Base-by-base conservation (phyloP, 352 stramenopile genomes). In the Blastocystis sp. region DNA sequence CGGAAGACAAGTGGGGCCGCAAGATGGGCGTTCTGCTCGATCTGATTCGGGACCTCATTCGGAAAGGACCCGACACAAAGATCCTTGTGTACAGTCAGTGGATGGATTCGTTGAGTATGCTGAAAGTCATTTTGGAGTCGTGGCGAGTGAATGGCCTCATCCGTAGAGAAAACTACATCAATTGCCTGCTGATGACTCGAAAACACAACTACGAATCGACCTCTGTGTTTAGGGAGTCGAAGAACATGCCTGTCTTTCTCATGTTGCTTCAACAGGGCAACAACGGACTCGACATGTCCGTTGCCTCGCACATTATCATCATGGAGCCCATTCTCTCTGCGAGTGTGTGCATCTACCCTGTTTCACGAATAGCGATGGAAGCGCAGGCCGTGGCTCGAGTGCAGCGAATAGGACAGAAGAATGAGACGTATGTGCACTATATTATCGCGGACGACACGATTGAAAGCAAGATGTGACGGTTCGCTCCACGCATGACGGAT, bases 31-130 rank as follows among this genome's bases (percentile, higher is more conserved):
- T 24, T 26, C 41, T 85, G 33, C 13, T 85, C 26, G 29, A 85
- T 16, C 31, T 85, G 16, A 85, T 85, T 24, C 74, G 41, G 66
- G 12, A 1, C 3, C 67, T 85, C 51, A 29, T 85, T 4, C 65
- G 66, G 12, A 62, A 39, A 2, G 55, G 35, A 1, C 51, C 51
- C 29, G 63, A 24, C 63, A 74, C 35, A 35, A 85, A 85, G 61
- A 85, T 85, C 31, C 55, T 85, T 16, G 74, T 85, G 24, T 85
- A 85, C 51, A 85, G 74, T 69, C 74, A 85, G 45, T 85, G 74
- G 74, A 31, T 70, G 35, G 74, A 85, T 41, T 67, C 41, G 2
- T 19, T 85, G 35, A 33, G 6, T 26, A 50, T 85, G 16, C n/a
- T 85, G 24, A 59, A 31, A 29, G 29, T 69, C 21, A 59, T 85